Conservation (phyloP, 352 stramenopile species). For the Globisporangium acanthophoron region DNA sequence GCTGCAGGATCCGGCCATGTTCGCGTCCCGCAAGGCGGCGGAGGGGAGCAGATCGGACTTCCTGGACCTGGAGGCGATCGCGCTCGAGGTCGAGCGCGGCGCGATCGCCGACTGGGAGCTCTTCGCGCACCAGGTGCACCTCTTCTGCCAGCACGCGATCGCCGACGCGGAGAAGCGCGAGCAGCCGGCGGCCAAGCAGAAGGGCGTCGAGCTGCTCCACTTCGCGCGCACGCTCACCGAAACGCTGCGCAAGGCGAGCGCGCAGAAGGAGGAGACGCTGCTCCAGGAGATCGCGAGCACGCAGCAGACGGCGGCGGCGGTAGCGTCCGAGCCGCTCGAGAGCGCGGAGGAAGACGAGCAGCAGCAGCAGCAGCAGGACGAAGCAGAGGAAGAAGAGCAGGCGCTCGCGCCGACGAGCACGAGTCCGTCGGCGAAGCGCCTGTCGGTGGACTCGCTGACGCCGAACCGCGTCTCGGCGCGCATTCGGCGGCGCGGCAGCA, state of each 20-base stretch:
- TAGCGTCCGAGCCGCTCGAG: background rate
- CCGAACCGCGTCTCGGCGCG: constrained; percentile 45
- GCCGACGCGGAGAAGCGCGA: constrained; percentile 42
- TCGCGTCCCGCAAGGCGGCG: constrained; percentile 18
- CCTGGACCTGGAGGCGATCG: constrained; percentile 53
- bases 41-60: constrained; percentile 11
- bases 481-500: constrained; percentile 44
- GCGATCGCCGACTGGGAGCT: constrained; percentile 53
- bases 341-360: constrained; percentile 1
- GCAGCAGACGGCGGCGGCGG: background rate
- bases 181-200: constrained; percentile 54
- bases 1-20: constrained; percentile 37
- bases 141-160: constrained; percentile 74
- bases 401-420: constrained; percentile 7
- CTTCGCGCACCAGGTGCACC: constrained; percentile 65
- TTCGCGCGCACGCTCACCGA: constrained; percentile 71
- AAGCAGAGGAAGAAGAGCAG: background rate
- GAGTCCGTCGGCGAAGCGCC: constrained; percentile 9
- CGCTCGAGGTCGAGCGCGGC: constrained; percentile 26
- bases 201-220: constrained; percentile 68
- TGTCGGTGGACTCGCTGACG: constrained; percentile 18
- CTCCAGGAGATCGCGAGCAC: constrained; percentile 30
- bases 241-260: constrained; percentile 59
- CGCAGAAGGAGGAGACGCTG: constrained; percentile 58
- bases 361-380: background rate